Evolutionary conservation across 306 rosid genomes (phyloP).

Genomic region (Hippophae tibetana): DNA sequence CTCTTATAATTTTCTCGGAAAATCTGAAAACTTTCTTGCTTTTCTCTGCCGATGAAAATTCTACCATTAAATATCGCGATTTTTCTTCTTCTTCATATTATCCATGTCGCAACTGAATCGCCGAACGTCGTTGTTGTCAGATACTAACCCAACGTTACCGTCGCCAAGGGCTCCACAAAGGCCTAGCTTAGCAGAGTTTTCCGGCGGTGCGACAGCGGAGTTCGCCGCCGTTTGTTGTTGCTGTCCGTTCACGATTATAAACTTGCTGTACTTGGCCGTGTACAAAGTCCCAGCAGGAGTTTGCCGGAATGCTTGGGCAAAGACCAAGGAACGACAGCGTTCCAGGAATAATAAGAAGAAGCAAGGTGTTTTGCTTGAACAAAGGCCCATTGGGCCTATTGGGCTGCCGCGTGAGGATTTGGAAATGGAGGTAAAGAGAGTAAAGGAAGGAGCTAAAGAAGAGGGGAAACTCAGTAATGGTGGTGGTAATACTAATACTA

Average conservation of each 20-base stretch:
- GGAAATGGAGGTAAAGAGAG: neutral
- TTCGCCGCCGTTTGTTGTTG: slow-evolving; percentile 81
- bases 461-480: too few species aligned
- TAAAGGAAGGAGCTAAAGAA: neutral
- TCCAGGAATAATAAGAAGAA: slow-evolving; percentile 1
- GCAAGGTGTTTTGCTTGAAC: slow-evolving; percentile 10
- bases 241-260: slow-evolving; percentile 51
- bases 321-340: slow-evolving; percentile 15
- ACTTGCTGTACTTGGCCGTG: slow-evolving; percentile 35
- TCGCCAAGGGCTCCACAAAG: slow-evolving; percentile 11
- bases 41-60: too few species aligned
- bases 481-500: too few species aligned
- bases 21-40: too few species aligned
- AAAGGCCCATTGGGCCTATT: neutral
- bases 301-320: slow-evolving; percentile 36
- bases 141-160: too few species aligned
- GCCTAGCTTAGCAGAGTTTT: slow-evolving; percentile 33
- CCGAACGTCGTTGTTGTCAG: too few species aligned
- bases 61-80: too few species aligned
- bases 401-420: neutral
- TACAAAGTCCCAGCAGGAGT: slow-evolving; percentile 49
- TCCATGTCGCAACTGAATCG: too few species aligned
- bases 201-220: slow-evolving; percentile 59
- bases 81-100: too few species aligned
- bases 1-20: too few species aligned